A percentile compares a stretch with the other conserved stretches of the same genome.
These are phyloP conservation scores for Lodderomyces margitis DNA, from an alignment of 1,139 yeast genomes.

Conservation along the genomic window DNA sequence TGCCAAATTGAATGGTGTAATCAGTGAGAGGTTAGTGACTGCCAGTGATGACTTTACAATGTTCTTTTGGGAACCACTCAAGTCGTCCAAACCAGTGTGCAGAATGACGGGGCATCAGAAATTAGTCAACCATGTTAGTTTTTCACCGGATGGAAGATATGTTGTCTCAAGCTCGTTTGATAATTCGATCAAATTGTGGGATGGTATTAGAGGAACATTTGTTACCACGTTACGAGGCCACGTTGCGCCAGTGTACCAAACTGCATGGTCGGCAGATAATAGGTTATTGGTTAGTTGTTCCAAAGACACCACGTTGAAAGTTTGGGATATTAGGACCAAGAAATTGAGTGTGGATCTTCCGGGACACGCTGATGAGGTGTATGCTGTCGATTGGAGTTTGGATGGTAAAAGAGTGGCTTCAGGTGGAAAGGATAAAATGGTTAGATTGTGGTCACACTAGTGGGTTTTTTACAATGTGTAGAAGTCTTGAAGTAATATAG, in stretches of 20 bases:
- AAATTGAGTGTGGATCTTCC: slow-evolving; percentile 88
- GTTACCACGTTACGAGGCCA: slow-evolving; percentile 92
- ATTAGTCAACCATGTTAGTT: slow-evolving; percentile 90
- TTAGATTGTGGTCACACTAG: slow-evolving; percentile 89
- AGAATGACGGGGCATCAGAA: slow-evolving; percentile 98
- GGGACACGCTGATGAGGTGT: slow-evolving; percentile 94
- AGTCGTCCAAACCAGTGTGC: slow-evolving; percentile 75
- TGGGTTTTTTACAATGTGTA: too few relatives aligned
- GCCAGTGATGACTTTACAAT: slow-evolving; percentile 98
- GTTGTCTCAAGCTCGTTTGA: slow-evolving; percentile 94
- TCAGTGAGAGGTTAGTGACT: slow-evolving; percentile 82
- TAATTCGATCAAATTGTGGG: slow-evolving; percentile 94
- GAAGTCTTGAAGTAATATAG: neutral
- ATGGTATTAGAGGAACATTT: slow-evolving; percentile 88
- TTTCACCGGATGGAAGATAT: slow-evolving; percentile 92
- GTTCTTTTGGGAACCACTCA: slow-evolving; percentile 94
- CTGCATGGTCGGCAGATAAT: slow-evolving; percentile 98
- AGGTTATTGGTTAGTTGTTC: slow-evolving; percentile 89
- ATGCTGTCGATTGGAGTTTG: slow-evolving; percentile 96
- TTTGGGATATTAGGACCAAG: slow-evolving; percentile 90
- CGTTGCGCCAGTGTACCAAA: slow-evolving; percentile 96
- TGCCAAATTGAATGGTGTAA: slow-evolving; percentile 66
- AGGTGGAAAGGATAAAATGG: slow-evolving; percentile 96
- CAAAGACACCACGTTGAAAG: slow-evolving; percentile 94
- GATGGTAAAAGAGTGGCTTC: slow-evolving; percentile 93